A percentile compares a stretch with the other conserved stretches of the same genome.
Conservation (phyloP, 495 filamentous ascomycete species). For the Podospora conica region DNA sequence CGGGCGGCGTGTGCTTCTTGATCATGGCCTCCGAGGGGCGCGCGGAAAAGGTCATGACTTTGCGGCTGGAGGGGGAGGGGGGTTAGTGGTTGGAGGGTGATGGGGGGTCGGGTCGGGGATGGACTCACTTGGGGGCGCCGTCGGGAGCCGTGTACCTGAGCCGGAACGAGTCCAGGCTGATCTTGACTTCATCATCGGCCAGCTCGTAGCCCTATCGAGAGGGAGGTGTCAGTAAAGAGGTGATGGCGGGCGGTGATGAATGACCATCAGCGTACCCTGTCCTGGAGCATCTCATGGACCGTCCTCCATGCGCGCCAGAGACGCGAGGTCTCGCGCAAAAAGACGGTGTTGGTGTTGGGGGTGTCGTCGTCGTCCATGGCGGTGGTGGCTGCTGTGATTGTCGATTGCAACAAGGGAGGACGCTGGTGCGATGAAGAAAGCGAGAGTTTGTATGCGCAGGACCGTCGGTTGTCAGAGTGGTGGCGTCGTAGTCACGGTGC, state of each 20-base stretch:
- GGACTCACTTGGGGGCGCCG: slow-evolving; percentile 63
- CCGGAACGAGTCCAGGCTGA: slow-evolving; percentile 71
- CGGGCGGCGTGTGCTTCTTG: slow-evolving; percentile 65
- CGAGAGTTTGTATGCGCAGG: not conserved
- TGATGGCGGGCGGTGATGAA: not conserved
- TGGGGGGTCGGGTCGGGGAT: not conserved
- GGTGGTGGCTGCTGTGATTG: slow-evolving; percentile 11
- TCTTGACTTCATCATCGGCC: slow-evolving; percentile 77
- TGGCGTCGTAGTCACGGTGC: too few species aligned
- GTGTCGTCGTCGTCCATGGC: slow-evolving; percentile 48
- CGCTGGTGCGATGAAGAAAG: not conserved
- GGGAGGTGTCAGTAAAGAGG: not conserved
- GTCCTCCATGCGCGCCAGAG: slow-evolving; percentile 87
- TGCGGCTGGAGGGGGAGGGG: slow-evolving; percentile 52
- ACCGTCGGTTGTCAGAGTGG: not conserved
- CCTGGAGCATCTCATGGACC: slow-evolving; percentile 78
- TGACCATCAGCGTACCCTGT: slow-evolving; percentile 53
- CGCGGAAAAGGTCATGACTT: slow-evolving; percentile 77
- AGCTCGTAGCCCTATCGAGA: slow-evolving; percentile 76
- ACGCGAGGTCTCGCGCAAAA: slow-evolving; percentile 58
- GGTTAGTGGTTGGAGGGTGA: not conserved
- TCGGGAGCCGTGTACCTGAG: slow-evolving; percentile 57
- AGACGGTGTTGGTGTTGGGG: slow-evolving; percentile 35
- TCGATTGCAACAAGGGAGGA: not conserved
- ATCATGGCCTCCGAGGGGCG: slow-evolving; percentile 78